Evolutionary conservation across 768 basidiomycete genomes (phyloP), one percentile per base, ranked within the genome.

Genomic region (Phaffia tasmanica): DNA sequence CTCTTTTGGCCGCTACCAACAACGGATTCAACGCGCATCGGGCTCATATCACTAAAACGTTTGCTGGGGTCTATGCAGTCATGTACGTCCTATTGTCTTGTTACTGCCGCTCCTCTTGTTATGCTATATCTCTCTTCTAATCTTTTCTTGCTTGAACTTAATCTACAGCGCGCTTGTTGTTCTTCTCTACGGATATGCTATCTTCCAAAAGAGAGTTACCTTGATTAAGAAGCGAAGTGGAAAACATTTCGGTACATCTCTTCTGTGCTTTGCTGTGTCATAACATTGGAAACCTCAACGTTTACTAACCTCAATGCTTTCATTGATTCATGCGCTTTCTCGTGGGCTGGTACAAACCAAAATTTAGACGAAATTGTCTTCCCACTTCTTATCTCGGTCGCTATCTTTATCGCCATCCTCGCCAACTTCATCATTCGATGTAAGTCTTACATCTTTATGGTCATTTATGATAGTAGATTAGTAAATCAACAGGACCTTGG

Each of bases 141-240:
- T 32, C 49, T 21, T 29, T 53, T 27, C 16, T 11, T 23, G 1
- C 35, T 46, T 48, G 21, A 11, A 1, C 65, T 50, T 63, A 30
- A 35, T 16, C 49, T 9, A 23, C 63, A 77, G 76, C 30, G 76
- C 76, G 6, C 72, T 72, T 9, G 75, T 69, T 3, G 71, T 76
- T 5, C 64, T 93, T 86, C 74, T 89, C 1, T 99, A 98, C 75
- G 90, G 88, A 0, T 95, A 88, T 76, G 77, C 76, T 0, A 77
- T 97, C 53, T 97, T 94, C 74, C 89, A 97, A 74, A 82, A 85
- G 68, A 83, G 95, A 55, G 84, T 97, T 63, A 86, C 86, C 57
- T 86, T 91, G 84, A 98, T 99, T 70, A 86, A 87, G 16, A 83
- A 85, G 69, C 81, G 93, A 57, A 88, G 91, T 76, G 86, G 90